Conservation (phyloP, 345 rosid species). For the Pseudoturritis turrita region DNA sequence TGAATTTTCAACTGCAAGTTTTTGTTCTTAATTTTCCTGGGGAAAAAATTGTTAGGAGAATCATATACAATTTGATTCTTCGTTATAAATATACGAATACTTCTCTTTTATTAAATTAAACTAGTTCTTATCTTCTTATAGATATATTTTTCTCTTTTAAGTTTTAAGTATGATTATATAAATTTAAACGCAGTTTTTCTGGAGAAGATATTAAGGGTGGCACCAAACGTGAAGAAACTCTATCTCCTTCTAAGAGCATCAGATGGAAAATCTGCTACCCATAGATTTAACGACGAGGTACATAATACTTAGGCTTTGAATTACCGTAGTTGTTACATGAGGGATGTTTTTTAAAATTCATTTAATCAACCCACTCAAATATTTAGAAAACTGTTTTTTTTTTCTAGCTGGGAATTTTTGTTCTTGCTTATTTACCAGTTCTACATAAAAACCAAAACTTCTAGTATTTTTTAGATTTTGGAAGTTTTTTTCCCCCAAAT, state of each 20-base stretch:
- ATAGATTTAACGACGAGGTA: slow-evolving; percentile 71
- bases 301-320: background rate
- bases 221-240: slow-evolving; percentile 75
- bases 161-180: background rate
- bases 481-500: no score
- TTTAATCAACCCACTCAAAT: no score
- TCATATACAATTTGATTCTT: background rate
- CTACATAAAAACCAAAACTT: no score
- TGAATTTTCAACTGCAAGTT: no score
- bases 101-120: background rate
- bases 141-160: background rate
- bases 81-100: background rate
- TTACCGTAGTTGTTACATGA: background rate
- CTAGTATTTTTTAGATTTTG: no score
- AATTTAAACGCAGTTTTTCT: slow-evolving; percentile 49
- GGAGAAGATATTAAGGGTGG: slow-evolving; percentile 78
- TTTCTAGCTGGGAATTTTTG: no score
- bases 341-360: no score
- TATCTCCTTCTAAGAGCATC: slow-evolving; percentile 75
- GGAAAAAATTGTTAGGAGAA: no score
- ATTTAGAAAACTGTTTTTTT: no score
- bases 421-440: no score
- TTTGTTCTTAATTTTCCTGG: no score
- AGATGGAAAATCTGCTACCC: slow-evolving; percentile 52
- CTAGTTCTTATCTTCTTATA: background rate